Percentiles rank a stretch among this genome's conserved stretches.
These are phyloP conservation scores for Kazachstania sp. DNA, from an alignment of 1,139 yeast species.

Conservation along the genomic window DNA sequence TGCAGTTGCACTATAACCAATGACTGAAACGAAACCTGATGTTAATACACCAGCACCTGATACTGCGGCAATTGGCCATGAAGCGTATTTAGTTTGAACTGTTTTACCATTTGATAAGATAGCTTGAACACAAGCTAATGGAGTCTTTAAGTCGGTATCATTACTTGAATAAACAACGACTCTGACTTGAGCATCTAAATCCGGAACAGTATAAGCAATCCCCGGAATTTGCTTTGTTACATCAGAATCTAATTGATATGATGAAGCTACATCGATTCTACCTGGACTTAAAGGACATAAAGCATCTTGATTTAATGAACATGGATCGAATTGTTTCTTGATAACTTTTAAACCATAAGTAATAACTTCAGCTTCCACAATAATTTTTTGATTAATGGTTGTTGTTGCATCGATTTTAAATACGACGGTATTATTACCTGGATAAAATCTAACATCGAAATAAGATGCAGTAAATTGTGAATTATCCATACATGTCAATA, in stretches of 20 bases:
- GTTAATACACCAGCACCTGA: constrained; percentile 81
- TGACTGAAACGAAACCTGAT: constrained; percentile 77
- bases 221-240: constrained; percentile 57
- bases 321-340: constrained; percentile 49
- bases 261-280: constrained; percentile 60
- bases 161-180: constrained; percentile 52
- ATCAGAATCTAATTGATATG: constrained; percentile 37
- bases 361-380: constrained; percentile 57
- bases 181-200: constrained; percentile 83
- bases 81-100: constrained; percentile 87
- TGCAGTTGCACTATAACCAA: constrained; percentile 88
- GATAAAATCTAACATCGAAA: constrained; percentile 68
- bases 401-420: constrained; percentile 75
- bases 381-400: constrained; percentile 64
- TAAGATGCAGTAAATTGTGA: constrained; percentile 83
- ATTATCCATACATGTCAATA: constrained; percentile 86
- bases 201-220: constrained; percentile 85
- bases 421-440: constrained; percentile 51
- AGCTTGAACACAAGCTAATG: constrained; percentile 91
- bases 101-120: constrained; percentile 81
- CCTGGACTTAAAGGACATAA: constrained; percentile 85
- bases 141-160: constrained; percentile 32
- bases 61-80: constrained; percentile 95
- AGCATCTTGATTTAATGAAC: constrained; percentile 48
- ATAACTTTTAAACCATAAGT: constrained; percentile 79